These are phyloP conservation scores for Emericellopsis atlantica DNA, from an alignment of 2,329 filamentous ascomycete genomes.

Conservation along the genomic window DNA sequence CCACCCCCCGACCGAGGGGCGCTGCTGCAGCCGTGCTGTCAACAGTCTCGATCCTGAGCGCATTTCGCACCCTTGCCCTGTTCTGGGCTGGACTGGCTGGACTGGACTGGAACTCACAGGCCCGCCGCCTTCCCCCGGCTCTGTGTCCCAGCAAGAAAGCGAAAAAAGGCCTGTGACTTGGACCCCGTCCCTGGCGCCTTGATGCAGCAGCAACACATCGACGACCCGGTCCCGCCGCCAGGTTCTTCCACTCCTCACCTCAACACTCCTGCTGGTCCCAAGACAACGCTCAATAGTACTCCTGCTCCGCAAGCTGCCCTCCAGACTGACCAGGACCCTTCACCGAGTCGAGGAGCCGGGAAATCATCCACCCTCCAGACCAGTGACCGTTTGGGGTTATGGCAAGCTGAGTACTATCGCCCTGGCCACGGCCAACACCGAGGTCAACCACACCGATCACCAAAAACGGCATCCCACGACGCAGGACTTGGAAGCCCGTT, in stretches of 20 bases:
- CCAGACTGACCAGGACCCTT: neutral
- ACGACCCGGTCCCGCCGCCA: neutral
- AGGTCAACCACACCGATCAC: neutral
- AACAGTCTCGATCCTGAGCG: too few species aligned
- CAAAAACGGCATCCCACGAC: too few species aligned
- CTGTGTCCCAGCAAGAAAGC: too few species aligned
- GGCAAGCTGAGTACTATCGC: neutral
- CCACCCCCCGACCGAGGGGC: neutral
- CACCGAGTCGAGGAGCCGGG: neutral
- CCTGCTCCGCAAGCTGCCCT: neutral
- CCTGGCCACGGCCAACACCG: neutral
- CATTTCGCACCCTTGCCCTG: too few species aligned
- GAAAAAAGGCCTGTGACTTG: neutral
- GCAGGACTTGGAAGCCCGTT: too few species aligned
- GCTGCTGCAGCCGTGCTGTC: too few species aligned
- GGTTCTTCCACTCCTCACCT: neutral
- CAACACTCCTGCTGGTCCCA: neutral
- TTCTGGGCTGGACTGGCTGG: too few species aligned
- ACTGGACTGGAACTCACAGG: too few species aligned
- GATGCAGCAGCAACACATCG: slow-evolving; percentile 2
- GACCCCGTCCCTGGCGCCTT: slow-evolving; percentile 2
- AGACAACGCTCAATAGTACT: neutral
- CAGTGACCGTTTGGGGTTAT: neutral
- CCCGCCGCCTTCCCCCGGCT: too few species aligned
- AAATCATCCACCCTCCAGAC: neutral